Evolutionary conservation across 441 rosid species (phyloP).

Genomic region (Adansonia grandidieri): DNA sequence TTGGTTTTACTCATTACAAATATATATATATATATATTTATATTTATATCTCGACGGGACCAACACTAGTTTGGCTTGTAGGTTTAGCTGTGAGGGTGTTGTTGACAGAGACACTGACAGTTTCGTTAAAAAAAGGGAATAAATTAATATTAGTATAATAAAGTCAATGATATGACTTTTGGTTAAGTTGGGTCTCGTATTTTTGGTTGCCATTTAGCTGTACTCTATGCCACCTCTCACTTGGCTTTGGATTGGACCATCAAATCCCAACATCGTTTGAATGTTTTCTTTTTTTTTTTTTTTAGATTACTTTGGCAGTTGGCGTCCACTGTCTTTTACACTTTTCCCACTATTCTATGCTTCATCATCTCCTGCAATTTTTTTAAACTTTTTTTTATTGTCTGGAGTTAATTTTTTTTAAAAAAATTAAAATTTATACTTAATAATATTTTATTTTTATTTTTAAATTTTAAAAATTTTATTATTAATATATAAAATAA

Average conservation of each 20-base stretch:
- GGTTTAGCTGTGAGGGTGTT: background rate
- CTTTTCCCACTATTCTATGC: constrained; percentile 11
- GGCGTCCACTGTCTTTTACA: constrained; percentile 11
- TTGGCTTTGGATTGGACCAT: constrained; percentile 10
- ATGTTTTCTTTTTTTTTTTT: background rate
- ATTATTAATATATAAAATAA: too few relatives aligned
- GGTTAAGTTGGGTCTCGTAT: background rate
- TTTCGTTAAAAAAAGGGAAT: constrained; percentile 2
- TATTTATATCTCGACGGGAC: constrained; percentile 16
- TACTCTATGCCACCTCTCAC: constrained; percentile 5
- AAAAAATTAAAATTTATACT: background rate
- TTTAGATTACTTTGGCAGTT: background rate
- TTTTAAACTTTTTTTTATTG: background rate
- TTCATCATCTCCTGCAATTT: background rate
- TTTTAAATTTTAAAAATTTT: background rate
- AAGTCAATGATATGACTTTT: constrained; percentile 23
- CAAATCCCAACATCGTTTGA: background rate
- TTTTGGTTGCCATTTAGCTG: background rate
- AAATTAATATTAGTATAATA: background rate
- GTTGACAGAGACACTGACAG: constrained; percentile 26
- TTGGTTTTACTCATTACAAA: too few relatives aligned
- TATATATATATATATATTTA: too few relatives aligned
- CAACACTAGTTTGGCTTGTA: background rate
- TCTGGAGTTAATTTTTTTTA: background rate
- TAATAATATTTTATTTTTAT: background rate